Evolutionary conservation across 805 yeast species (phyloP).

Genomic region (Pichia exigua): DNA sequence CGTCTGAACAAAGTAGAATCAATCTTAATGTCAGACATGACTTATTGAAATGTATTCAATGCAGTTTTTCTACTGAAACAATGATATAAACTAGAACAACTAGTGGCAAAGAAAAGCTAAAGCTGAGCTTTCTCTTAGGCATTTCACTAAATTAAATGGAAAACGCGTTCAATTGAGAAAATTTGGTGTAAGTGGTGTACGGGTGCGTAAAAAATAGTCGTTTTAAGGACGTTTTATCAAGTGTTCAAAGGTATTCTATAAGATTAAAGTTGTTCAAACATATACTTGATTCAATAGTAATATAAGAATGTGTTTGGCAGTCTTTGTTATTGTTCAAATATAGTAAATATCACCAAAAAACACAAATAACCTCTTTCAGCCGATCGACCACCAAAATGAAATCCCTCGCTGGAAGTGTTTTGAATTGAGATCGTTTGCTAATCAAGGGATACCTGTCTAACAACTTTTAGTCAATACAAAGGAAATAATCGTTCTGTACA

Average conservation of each 20-base stretch:
- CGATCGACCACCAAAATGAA: background rate
- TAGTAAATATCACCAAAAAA: too few species aligned
- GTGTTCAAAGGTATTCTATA: background rate
- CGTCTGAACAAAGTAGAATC: conserved; percentile 46
- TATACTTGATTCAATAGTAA: too few species aligned
- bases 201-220: background rate
- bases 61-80: background rate
- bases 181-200: background rate
- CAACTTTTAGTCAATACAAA: too few species aligned
- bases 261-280: too few species aligned
- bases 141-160: background rate
- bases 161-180: background rate
- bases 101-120: background rate
- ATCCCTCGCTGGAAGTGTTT: background rate
- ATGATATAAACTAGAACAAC: background rate
- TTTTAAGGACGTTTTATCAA: background rate
- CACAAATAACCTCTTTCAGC: background rate
- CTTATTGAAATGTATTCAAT: background rate
- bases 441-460: background rate
- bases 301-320: too few species aligned
- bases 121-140: background rate
- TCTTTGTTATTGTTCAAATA: too few species aligned
- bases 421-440: background rate
- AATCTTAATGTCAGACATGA: conserved; percentile 55
- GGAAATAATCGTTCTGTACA: background rate